Base-by-base conservation (phyloP, 2,329 filamentous ascomycete genomes). In the Chrysoporthe deuterocubensis region DNA sequence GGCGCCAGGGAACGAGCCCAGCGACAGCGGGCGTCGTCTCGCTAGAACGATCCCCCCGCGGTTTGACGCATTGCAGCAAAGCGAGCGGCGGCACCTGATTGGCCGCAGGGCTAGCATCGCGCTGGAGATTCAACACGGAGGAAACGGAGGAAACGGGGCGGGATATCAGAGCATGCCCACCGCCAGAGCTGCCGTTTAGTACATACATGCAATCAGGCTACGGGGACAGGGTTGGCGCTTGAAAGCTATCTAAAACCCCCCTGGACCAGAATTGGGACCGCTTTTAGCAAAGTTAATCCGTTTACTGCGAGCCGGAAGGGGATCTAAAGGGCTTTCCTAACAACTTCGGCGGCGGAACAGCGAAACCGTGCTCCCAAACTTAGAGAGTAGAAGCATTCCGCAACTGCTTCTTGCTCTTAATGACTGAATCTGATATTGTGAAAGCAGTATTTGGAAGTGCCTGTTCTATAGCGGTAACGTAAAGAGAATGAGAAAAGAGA, bases 51-150 rank as follows among this genome's bases (percentile, higher is more conserved):
- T 67, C 42, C 14, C 48, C 1, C 5, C 4, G 14, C 32, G 32
- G n/a, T 37, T 69, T 61, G 34, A 18, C 60, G 40, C 62, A 67
- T 60, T 67, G 65, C 65, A 67, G 32, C 37, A 69, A 69, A 65
- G 62, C 65, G 62, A 37, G 48, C n/a, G 42, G 14, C 18, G 14
- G 4, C 4, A 21, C 21, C 26, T 50, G 16, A 67, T 67, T 69
- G 59, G 66, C 43, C 37, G 13, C 3, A 52, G n/a, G 8, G 34
- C 2, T 26, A 21, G 26, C 26, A 26, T 26, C 26, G 26, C 26
- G 26, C 26, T n/a, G 5, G 18, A 9, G 40, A 4, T 42, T 13
- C 34, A 14, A 50, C 16, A n/a, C 40, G 7, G 40, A 11, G 11
- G 14, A 7, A 21, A 18, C 14, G 7, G 3, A 9, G 4, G 40